Evolutionary conservation across 2,329 filamentous ascomycete genomes (phyloP), one percentile per base, ranked within the genome.

Genomic region (Colletotrichum graminicola): DNA sequence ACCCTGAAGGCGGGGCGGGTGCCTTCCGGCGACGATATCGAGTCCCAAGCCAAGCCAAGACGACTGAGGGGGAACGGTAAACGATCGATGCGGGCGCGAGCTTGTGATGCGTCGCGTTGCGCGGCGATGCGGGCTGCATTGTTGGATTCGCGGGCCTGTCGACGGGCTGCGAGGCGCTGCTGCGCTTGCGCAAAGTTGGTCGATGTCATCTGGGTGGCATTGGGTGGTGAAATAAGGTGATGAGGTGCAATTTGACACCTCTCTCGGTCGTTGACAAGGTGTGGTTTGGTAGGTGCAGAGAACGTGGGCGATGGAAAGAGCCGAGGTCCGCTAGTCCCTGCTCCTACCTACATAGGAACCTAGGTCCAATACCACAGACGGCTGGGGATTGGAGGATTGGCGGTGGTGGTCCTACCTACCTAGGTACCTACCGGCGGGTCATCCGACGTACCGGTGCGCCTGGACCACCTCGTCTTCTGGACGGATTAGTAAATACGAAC

Each of bases 1-100:
- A 99, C 96, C 65, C 96, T 91, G 80, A 97, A 98, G 14, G 93
- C 92, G 6, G 96, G 95, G 21, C 90, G 86, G 32, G 93, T 95
- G 55, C 94, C 94, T 78, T 94, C 91, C 72, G 93, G 90, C 7
- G 92, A 91, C 49, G 89, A 89, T 52, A 95, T 83, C 5, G 87
- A 84, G 78, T 94, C 89, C 94, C 93, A 97, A 66, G 89, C 82
- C 47, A 78, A 43, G 83, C 86, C 86, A 63, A 92, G 78, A 72
- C 85, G 84, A 79, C 88, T 88, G 73, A 94, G 81, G n/a, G 91
- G 91, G 73, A 84, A 88, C 5, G 89, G 89, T 8, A 93, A 81
- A 66, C 87, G 84, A 68, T 87, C 84, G 45, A 92, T 82, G 73
- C 87, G 84, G 55, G 87, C 82, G 75, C 86, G 84, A 55, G 87